A percentile compares a stretch with the other conserved stretches of the same genome.
These are phyloP conservation scores for Ophiocordyceps australis DNA, from an alignment of 2,329 filamentous ascomycete species.

Conservation along the genomic window DNA sequence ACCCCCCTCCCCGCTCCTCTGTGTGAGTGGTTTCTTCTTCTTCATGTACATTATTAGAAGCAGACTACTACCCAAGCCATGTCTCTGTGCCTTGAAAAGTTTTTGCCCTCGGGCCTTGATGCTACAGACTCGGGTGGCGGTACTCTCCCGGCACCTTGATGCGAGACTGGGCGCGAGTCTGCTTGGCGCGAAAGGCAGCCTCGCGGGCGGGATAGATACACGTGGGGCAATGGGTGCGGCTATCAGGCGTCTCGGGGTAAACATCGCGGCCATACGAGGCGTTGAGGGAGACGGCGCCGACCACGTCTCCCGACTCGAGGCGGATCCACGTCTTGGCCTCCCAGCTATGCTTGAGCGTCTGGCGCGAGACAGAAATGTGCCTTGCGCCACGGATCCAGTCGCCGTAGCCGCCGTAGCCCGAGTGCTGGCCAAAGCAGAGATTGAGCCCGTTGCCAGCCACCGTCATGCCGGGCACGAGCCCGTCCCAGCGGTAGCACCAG, in stretches of 20 bases:
- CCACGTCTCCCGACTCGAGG: conserved; percentile 33
- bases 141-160: too few species aligned
- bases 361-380: conserved; percentile 30
- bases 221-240: conserved; percentile 11
- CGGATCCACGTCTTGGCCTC: conserved; percentile 41
- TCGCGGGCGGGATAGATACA: conserved; percentile 3
- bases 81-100: too few species aligned
- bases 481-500: conserved; percentile 35
- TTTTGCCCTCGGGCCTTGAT: too few species aligned
- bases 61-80: too few species aligned
- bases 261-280: conserved; percentile 36
- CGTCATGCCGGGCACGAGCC: conserved; percentile 13
- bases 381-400: conserved; percentile 42
- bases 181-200: too few species aligned
- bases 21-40: too few species aligned
- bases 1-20: too few species aligned
- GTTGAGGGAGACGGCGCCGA: conserved; percentile 36
- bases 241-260: conserved; percentile 26
- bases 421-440: conserved; percentile 44
- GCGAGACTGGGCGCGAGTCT: too few species aligned
- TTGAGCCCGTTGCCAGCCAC: conserved; percentile 23
- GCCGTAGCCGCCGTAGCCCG: conserved; percentile 54
- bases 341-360: conserved; percentile 13
- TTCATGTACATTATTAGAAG: too few species aligned
- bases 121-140: too few species aligned